phyloP scores from a whole-genome alignment of 306 rosid genomes.

The Citrullus amarus region DNA sequence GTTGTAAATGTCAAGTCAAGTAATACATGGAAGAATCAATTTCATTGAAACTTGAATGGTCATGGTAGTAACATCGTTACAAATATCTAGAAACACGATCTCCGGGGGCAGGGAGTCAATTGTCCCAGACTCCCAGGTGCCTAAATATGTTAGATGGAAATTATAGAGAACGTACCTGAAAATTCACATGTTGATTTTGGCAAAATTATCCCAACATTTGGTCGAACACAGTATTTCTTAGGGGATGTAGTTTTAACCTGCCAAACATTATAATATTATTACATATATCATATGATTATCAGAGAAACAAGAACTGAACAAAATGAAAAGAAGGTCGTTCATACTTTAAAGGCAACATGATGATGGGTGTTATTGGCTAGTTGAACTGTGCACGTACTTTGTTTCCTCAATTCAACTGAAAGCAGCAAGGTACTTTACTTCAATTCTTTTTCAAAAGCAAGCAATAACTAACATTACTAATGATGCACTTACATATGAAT shows the following conservation, averaged over 20 bases:
- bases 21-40: not conserved
- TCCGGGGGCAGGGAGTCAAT: not conserved
- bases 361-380: constrained; percentile 44
- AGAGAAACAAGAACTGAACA: not conserved
- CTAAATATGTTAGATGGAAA: not conserved
- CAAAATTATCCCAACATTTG: constrained; percentile 69
- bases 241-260: constrained; percentile 98
- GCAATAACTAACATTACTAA: not conserved
- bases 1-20: not conserved
- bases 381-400: constrained; percentile 60
- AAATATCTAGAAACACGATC: not conserved
- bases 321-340: constrained; percentile 4
- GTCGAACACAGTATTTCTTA: constrained; percentile 75
- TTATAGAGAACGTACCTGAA: constrained; percentile 37
- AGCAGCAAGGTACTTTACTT: constrained; percentile 1
- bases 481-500: constrained; percentile 48
- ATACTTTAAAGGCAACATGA: constrained; percentile 84
- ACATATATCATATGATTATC: not conserved
- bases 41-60: not conserved
- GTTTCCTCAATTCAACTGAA: constrained; percentile 78
- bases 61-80: not conserved
- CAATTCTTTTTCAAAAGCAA: not conserved
- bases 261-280: not conserved
- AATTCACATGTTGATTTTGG: constrained; percentile 57
- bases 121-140: not conserved